Percentiles rank a stretch among this genome's conserved stretches.
phyloP scores from a whole-genome alignment of 1,284 basidiomycete species.

The Ustilago crameri region DNA sequence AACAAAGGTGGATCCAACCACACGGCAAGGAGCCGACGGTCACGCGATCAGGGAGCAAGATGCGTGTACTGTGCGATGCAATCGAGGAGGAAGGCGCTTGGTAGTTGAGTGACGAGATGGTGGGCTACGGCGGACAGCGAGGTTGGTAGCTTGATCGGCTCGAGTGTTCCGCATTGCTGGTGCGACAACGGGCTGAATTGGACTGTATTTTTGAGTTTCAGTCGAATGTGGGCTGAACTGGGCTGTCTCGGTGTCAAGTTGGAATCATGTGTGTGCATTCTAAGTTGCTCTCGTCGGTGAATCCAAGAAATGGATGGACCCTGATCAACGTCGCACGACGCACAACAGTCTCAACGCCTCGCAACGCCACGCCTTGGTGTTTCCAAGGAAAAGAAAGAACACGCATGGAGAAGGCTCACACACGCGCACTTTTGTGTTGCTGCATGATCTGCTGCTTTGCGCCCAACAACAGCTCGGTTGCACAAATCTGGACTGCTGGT shows the following conservation, averaged over 20 bases:
- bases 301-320: background rate
- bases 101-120: too few relatives aligned
- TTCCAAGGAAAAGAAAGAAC: background rate
- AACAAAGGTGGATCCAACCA: background rate
- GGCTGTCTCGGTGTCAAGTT: background rate
- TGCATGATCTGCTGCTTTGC: background rate
- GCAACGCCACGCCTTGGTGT: background rate
- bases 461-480: background rate
- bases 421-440: background rate
- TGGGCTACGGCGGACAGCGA: too few relatives aligned
- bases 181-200: background rate
- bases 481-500: background rate
- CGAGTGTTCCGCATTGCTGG: background rate
- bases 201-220: background rate
- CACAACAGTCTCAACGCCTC: too few relatives aligned
- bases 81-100: too few relatives aligned
- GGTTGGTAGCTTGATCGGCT: too few relatives aligned
- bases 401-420: background rate
- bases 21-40: background rate
- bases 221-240: background rate
- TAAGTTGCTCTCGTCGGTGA: too few relatives aligned
- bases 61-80: too few relatives aligned
- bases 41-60: too few relatives aligned
- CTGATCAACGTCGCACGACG: slow-evolving; percentile 1
- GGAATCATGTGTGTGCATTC: background rate